phyloP scores from a whole-genome alignment of 306 rosid genomes.

The Phaseolus lunatus region DNA sequence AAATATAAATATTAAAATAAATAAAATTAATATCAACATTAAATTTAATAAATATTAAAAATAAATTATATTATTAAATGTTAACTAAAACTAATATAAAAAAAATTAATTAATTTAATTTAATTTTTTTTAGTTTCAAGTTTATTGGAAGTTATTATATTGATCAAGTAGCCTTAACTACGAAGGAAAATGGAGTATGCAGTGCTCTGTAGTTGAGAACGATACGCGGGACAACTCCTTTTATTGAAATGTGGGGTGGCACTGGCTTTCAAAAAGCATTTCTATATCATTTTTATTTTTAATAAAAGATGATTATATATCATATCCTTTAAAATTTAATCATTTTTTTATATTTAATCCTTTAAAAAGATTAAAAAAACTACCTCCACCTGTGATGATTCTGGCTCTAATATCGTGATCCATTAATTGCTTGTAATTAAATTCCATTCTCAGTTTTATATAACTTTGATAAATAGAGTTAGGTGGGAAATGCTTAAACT shows the following conservation, averaged over 20 bases:
- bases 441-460: not conserved
- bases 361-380: not conserved
- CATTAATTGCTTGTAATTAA: not conserved
- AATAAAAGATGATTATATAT: not conserved
- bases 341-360: not conserved
- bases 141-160: too few relatives aligned
- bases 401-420: not conserved
- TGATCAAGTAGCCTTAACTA: not conserved
- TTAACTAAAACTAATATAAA: too few relatives aligned
- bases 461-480: not conserved
- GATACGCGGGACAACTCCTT: not conserved
- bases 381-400: not conserved
- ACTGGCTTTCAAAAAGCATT: not conserved
- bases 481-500: not conserved
- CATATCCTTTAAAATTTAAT: not conserved
- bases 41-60: too few relatives aligned
- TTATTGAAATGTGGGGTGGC: not conserved
- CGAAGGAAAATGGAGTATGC: not conserved
- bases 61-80: too few relatives aligned
- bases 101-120: too few relatives aligned
- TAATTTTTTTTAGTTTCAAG: too few relatives aligned
- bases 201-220: not conserved
- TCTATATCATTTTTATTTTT: not conserved
- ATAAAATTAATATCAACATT: too few relatives aligned
- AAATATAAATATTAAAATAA: too few relatives aligned